Evolutionary conservation across 148 eudicot genomes (phyloP).

Genomic region (Tetragonia tetragonoides): DNA sequence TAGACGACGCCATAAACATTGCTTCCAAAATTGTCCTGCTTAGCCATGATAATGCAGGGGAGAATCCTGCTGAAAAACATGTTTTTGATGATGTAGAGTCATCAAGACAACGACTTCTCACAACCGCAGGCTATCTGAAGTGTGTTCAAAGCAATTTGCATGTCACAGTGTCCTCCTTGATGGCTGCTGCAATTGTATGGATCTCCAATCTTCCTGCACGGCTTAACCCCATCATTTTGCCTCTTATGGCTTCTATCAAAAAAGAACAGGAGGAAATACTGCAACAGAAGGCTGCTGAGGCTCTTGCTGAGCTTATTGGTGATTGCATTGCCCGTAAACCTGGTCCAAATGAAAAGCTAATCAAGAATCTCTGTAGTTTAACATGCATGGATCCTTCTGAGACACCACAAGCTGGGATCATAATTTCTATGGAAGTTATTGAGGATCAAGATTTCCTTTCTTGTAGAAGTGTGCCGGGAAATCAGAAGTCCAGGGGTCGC

Average conservation of each 20-base stretch:
- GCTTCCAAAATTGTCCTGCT: slow-evolving; percentile 57
- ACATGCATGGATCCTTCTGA: slow-evolving; percentile 89
- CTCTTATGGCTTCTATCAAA: slow-evolving; percentile 90
- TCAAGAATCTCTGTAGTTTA: slow-evolving; percentile 80
- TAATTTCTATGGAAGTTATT: slow-evolving; percentile 70
- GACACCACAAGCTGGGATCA: slow-evolving; percentile 84
- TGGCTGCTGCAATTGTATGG: slow-evolving; percentile 81
- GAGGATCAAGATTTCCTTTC: slow-evolving; percentile 83
- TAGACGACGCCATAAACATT: slow-evolving; percentile 81
- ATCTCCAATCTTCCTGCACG: slow-evolving; percentile 87
- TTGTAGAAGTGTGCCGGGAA: slow-evolving; percentile 43
- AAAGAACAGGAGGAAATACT: slow-evolving; percentile 97
- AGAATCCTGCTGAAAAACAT: slow-evolving; percentile 37
- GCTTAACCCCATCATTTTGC: slow-evolving; percentile 88
- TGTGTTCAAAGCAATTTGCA: slow-evolving; percentile 87
- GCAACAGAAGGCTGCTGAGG: slow-evolving; percentile 92
- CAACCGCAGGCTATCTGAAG: slow-evolving; percentile 89
- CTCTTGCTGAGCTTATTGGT: slow-evolving; percentile 86
- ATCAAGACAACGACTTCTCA: slow-evolving; percentile 68
- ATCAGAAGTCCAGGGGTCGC: slow-evolving; percentile 67
- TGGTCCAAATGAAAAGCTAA: slow-evolving; percentile 89
- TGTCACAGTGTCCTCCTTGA: slow-evolving; percentile 47
- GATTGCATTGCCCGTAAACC: slow-evolving; percentile 81
- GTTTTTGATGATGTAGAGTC: slow-evolving; percentile 69
- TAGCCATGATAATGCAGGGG: slow-evolving; percentile 42